phyloP scores from a whole-genome alignment of 2,329 filamentous ascomycete genomes.

The Pyrenophora graminea region DNA sequence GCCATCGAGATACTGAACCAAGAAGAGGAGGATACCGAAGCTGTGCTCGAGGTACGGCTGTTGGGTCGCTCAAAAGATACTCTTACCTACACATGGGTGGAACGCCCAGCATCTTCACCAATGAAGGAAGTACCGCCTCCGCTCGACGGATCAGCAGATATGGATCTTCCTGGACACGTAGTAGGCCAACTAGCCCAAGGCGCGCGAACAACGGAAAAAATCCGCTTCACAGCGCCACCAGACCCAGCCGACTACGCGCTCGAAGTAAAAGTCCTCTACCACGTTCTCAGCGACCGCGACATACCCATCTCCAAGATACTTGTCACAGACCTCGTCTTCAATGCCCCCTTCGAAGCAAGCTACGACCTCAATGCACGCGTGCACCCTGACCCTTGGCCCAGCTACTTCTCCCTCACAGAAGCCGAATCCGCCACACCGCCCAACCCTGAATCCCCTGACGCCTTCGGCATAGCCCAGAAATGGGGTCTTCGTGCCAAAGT shows the following conservation, averaged over 20 bases:
- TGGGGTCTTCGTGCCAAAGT: conserved; percentile 76
- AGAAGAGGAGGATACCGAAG: conserved; percentile 77
- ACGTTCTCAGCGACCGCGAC: conserved; percentile 75
- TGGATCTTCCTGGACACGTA: conserved; percentile 44
- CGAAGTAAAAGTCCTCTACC: conserved; percentile 75
- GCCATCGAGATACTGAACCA: conserved; percentile 75
- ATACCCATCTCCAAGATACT: conserved; percentile 79
- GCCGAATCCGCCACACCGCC: conserved; percentile 35
- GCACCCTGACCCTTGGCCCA: conserved; percentile 81
- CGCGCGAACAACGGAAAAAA: conserved; percentile 38
- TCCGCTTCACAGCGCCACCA: conserved; percentile 48
- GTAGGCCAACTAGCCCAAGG: conserved; percentile 43
- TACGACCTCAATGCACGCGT: conserved; percentile 84
- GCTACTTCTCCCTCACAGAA: conserved; percentile 72
- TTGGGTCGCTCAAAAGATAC: conserved; percentile 60
- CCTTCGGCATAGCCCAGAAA: conserved; percentile 72
- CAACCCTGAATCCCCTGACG: conserved; percentile 39
- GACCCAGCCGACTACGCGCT: conserved; percentile 66
- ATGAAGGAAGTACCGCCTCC: conserved; percentile 37
- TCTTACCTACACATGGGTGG: conserved; percentile 54
- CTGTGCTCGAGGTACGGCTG: conserved; percentile 70
- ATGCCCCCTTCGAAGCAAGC: conserved; percentile 86
- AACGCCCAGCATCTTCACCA: conserved; percentile 40
- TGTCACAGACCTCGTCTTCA: conserved; percentile 70
- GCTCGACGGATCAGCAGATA: conserved; percentile 27